Conservation (phyloP, 2,329 filamentous ascomycete species). For the Alternaria triticina region DNA sequence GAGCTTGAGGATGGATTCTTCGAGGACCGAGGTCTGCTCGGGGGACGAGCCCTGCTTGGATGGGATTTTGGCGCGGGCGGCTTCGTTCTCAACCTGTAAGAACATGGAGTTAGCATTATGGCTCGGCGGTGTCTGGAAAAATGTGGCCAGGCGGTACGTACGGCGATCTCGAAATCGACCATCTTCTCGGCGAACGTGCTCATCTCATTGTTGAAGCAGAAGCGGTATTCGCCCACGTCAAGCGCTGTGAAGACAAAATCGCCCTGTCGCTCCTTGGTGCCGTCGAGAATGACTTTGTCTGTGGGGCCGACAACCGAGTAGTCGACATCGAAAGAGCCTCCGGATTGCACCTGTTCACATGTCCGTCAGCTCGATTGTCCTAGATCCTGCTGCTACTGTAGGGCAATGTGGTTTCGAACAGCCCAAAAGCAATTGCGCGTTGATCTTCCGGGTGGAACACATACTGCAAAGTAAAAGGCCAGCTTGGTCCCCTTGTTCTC, state of each 20-base stretch:
- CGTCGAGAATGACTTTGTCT: conserved; percentile 81
- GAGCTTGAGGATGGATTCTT: conserved; percentile 95
- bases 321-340: conserved; percentile 96
- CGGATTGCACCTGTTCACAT: conserved; percentile 82
- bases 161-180: conserved; percentile 96
- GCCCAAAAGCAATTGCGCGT: not conserved
- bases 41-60: conserved; percentile 86
- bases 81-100: conserved; percentile 88
- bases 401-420: not conserved
- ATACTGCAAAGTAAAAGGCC: conserved; percentile 97
- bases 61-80: conserved; percentile 74
- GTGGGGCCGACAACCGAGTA: conserved; percentile 85
- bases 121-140: not conserved
- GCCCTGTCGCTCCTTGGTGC: conserved; percentile 89
- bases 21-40: conserved; percentile 86
- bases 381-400: not conserved
- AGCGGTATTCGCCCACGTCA: conserved; percentile 85
- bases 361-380: not conserved
- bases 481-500: conserved; percentile 84
- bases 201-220: conserved; percentile 99
- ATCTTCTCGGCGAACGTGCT: conserved; percentile 97
- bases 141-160: conserved; percentile 54
- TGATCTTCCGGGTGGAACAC: conserved; percentile 33
- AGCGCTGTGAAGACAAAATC: conserved; percentile 98
- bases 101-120: conserved; percentile 1